Evolutionary conservation across 2,329 filamentous ascomycete genomes (phyloP).

Genomic region (Nothophoma quercina): DNA sequence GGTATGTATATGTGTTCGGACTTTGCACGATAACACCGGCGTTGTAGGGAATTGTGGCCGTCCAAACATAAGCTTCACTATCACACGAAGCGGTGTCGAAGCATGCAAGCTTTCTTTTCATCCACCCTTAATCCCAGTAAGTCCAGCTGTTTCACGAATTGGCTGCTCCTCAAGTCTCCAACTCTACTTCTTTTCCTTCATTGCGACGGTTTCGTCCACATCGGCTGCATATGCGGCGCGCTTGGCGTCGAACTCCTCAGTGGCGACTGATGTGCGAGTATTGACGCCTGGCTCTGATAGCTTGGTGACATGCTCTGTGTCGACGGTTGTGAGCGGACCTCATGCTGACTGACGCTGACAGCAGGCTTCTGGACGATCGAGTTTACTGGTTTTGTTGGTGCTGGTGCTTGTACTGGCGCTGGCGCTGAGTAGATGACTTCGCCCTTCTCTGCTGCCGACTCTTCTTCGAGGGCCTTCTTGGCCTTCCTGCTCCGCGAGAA

Average conservation of each 20-base stretch:
- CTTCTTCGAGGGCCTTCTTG: constrained; percentile 1
- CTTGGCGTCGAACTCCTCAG: constrained; percentile 7
- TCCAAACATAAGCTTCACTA: not conserved
- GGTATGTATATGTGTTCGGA: not conserved
- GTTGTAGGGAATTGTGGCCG: not conserved
- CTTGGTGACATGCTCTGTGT: constrained; percentile 14
- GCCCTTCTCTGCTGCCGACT: constrained; percentile 15
- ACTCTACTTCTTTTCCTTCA: not conserved
- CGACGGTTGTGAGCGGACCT: constrained; percentile 5
- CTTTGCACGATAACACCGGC: not conserved
- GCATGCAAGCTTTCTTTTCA: not conserved
- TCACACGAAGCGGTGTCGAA: not conserved
- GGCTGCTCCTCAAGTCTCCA: too few species aligned
- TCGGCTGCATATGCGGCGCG: constrained; percentile 3
- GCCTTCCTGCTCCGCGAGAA: constrained; percentile 13
- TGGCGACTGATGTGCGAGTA: constrained; percentile 1
- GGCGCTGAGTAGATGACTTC: constrained; percentile 2
- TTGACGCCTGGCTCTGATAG: constrained; percentile 11
- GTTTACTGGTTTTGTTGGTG: constrained; percentile 10
- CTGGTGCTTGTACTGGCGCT: constrained; percentile 1
- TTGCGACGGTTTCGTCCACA: constrained; percentile 7
- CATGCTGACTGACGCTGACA: not conserved
- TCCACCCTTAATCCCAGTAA: not conserved
- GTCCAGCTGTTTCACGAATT: not conserved
- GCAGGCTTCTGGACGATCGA: constrained; percentile 9